Evolutionary conservation across 2,329 filamentous ascomycete species (phyloP), one percentile per base, ranked within the genome.

Genomic region (Cladophialophora psammophila): DNA sequence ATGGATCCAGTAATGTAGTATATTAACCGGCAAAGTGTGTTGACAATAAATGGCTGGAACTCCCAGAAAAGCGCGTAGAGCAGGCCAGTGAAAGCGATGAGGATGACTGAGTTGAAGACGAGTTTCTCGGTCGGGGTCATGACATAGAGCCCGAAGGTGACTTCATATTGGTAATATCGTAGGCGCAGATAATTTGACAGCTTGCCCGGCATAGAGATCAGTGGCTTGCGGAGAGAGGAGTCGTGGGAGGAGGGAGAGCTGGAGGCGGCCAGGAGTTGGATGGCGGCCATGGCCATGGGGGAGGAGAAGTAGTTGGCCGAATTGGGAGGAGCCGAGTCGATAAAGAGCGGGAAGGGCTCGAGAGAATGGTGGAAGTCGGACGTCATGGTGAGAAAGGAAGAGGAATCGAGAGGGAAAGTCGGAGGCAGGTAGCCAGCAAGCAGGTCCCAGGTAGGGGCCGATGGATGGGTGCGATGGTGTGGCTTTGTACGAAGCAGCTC

Each of bases 91-190:
- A 71, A 62, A 15, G 65, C 62, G 38, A 45, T 26, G n/a, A 72
- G 59, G 18, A 72, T 18, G 40, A 60, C 80, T 91, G 68, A 86
- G 97, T 95, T 98, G 82, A 98, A 96, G 75, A 97, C 89, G 80
- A 97, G 93, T 80, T 96, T 97, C 84, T 99, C 95, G 58, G 90
- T 92, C 0, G 93, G 91, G 48, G 94, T 97, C 76, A 97, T 90
- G 91, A 99, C 97, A 85, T 99, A 98, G 31, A 98, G 87, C 67
- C 91, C 90, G 80, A 96, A 96, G n/a, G 94, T 97, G 78, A 98
- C 94, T 83, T 99, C 95, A 78, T 98, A 93, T 84, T 97, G 95
- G 84, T 98, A 97, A 78, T 94, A 90, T 86, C 98, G 98, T 79
- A 94, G 88, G 80, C 93, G 89, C 73, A 98, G 86, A 40, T 73